Conservation (phyloP, 305 asterid species). For the Coffea humblotiana region DNA sequence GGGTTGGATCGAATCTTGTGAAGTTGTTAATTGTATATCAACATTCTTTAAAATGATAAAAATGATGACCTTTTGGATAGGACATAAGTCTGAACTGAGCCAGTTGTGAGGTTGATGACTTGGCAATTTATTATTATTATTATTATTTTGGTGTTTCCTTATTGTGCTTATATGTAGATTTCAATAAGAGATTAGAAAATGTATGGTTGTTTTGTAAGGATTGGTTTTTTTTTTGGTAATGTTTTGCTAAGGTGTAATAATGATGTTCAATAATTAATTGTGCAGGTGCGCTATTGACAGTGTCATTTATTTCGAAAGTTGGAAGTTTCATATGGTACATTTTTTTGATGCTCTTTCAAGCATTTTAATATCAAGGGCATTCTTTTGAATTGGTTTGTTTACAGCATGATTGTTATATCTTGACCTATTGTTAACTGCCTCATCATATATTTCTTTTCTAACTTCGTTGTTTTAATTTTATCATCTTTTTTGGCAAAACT, state of each 20-base stretch:
- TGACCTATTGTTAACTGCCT: background rate
- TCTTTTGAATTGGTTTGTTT: background rate
- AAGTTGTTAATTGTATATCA: no score
- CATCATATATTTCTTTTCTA: background rate
- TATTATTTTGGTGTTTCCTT: background rate
- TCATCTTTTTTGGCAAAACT: background rate
- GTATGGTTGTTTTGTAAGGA: conserved; percentile 1
- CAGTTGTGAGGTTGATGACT: background rate
- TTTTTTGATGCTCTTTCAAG: conserved; percentile 9
- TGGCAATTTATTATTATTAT: background rate
- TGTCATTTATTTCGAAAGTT: conserved; percentile 61
- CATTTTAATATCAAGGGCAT: background rate
- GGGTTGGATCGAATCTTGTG: no score
- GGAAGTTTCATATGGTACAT: conserved; percentile 77
- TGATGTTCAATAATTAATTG: conserved; percentile 5
- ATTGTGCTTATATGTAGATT: background rate
- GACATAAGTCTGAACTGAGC: background rate
- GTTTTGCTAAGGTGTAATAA: conserved; percentile 9
- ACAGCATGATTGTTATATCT: no score
- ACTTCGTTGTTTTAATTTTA: background rate
- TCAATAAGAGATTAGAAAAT: background rate
- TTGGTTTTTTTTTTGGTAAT: background rate
- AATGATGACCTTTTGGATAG: background rate
- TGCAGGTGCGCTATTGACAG: conserved; percentile 74
- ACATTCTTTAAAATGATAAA: no score